Evolutionary conservation across 2,329 filamentous ascomycete species (phyloP).

Genomic region (Tolypocladium endophyticum): DNA sequence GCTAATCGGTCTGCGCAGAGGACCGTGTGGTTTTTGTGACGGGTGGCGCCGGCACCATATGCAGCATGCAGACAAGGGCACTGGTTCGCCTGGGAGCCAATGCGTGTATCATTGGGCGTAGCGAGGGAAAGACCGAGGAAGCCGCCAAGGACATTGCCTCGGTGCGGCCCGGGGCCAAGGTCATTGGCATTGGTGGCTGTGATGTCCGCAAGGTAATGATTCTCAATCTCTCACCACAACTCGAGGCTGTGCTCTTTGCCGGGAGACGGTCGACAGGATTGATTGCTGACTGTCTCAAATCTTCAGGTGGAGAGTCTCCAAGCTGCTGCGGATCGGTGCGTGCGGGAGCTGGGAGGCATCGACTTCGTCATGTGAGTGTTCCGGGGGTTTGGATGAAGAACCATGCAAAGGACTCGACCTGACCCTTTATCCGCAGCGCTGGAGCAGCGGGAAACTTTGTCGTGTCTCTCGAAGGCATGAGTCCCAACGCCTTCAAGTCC

Average conservation of each 20-base stretch:
- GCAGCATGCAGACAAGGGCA: slow-evolving; percentile 85
- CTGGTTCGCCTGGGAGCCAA: slow-evolving; percentile 85
- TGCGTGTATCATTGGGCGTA: slow-evolving; percentile 88
- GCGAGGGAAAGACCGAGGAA: slow-evolving; percentile 73
- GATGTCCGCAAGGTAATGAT: slow-evolving; percentile 58
- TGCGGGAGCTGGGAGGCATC: slow-evolving; percentile 72
- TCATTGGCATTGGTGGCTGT: slow-evolving; percentile 74
- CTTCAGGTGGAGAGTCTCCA: slow-evolving; percentile 25
- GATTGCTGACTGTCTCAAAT: neutral
- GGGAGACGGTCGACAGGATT: neutral
- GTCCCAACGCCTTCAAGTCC: slow-evolving; percentile 81
- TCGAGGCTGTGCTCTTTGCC: neutral
- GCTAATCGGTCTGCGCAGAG: slow-evolving; percentile 33
- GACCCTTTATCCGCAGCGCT: slow-evolving; percentile 42
- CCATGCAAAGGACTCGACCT: neutral
- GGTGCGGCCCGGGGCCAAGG: slow-evolving; percentile 66
- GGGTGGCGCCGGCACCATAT: slow-evolving; percentile 87
- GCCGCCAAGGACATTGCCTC: slow-evolving; percentile 75
- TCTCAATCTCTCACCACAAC: neutral
- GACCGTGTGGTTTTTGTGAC: slow-evolving; percentile 91
- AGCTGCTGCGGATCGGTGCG: slow-evolving; percentile 68
- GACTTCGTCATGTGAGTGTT: slow-evolving; percentile 83
- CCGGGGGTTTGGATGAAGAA: neutral
- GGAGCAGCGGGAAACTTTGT: slow-evolving; percentile 96
- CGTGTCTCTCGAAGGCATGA: slow-evolving; percentile 70